phyloP scores from a whole-genome alignment of 2,329 filamentous ascomycete species.

The Trichoderma lentiforme region DNA sequence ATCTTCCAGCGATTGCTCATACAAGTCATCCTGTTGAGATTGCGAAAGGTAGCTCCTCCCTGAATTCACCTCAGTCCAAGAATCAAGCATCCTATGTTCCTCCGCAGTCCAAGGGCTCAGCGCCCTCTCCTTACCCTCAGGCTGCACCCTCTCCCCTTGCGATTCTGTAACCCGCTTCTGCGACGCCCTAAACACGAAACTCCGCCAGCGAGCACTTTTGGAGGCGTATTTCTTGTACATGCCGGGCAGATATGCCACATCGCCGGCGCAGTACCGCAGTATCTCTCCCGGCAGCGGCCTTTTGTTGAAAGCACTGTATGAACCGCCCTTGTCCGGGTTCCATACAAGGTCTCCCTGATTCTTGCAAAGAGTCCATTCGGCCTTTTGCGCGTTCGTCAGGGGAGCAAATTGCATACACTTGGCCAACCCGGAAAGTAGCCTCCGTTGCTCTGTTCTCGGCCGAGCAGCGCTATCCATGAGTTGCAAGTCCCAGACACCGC shows the following conservation, averaged over 20 bases:
- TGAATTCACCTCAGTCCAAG: not conserved
- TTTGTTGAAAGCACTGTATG: not conserved
- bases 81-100: not conserved
- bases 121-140: not conserved
- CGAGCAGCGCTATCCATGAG: not conserved
- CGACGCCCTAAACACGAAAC: not conserved
- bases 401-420: not conserved
- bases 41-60: not conserved
- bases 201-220: not conserved
- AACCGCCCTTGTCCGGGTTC: not conserved
- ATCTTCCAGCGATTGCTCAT: too few species aligned
- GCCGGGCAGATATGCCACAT: not conserved
- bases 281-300: not conserved
- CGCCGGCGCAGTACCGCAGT: not conserved
- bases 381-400: not conserved
- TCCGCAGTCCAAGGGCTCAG: not conserved
- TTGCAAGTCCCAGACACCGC: not conserved
- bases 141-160: not conserved
- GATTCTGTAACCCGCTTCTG: not conserved
- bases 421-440: not conserved
- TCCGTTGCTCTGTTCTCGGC: not conserved
- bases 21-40: not conserved
- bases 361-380: not conserved
- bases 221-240: not conserved
- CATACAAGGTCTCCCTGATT: not conserved